phyloP scores from a whole-genome alignment of 1,139 yeast species.

The Debaryomyces sp. region DNA sequence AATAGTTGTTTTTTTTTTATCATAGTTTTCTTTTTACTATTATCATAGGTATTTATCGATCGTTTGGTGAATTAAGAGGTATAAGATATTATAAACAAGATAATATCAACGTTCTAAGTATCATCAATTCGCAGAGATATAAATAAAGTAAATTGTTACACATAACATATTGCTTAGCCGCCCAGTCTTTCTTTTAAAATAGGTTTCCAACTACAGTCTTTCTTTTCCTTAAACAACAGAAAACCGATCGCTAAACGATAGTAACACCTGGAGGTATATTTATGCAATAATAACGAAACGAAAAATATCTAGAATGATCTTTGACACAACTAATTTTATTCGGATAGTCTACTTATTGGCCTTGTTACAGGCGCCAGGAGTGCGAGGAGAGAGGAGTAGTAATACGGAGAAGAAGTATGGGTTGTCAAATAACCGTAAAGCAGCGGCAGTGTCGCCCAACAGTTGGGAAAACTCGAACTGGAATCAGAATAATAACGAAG shows the following conservation, averaged over 20 bases:
- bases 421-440: not conserved
- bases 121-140: not conserved
- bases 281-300: not conserved
- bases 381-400: not conserved
- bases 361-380: not conserved
- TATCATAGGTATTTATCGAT: not conserved
- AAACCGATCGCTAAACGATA: constrained; percentile 1
- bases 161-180: constrained; percentile 6
- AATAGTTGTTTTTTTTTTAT: constrained; percentile 6
- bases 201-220: constrained; percentile 13
- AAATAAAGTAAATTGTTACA: not conserved
- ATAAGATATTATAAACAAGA: not conserved
- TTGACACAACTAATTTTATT: not conserved
- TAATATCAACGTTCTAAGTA: not conserved
- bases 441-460: not conserved
- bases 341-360: not conserved
- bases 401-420: not conserved
- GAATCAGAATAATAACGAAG: not conserved
- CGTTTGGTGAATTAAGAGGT: constrained; percentile 3
- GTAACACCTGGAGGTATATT: not conserved
- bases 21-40: constrained; percentile 2
- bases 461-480: not conserved
- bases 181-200: constrained; percentile 1
- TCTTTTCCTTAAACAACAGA: constrained; percentile 7
- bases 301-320: not conserved